Percentiles rank a stretch among this genome's conserved stretches.
Evolutionary conservation across 2,329 filamentous ascomycete species (phyloP).

Genomic region (Xylariaceae sp.): DNA sequence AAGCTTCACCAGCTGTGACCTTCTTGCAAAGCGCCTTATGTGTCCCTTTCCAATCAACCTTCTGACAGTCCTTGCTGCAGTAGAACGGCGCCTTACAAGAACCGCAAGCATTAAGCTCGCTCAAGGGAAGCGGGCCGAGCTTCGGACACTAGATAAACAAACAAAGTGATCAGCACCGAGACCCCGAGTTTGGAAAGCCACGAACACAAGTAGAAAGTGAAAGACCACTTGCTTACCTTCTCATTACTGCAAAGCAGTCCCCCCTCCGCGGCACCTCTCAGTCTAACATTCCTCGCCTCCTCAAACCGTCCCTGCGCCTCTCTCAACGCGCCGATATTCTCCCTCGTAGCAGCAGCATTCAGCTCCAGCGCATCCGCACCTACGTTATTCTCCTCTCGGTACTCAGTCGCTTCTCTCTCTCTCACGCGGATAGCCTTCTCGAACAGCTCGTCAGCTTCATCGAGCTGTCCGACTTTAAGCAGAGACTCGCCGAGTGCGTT

Average conservation of each 20-base stretch:
- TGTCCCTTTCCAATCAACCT: conserved; percentile 15
- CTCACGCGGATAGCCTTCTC: conserved; percentile 11
- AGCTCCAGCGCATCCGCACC: neutral
- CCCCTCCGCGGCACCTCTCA: conserved; percentile 9
- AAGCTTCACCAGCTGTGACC: neutral
- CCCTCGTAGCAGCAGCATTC: conserved; percentile 18
- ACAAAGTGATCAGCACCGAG: neutral
- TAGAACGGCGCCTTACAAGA: conserved; percentile 20
- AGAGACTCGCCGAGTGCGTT: conserved; percentile 20
- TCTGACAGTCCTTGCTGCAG: conserved; percentile 19
- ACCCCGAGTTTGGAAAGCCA: neutral
- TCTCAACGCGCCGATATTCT: conserved; percentile 17
- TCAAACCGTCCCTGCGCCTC: conserved; percentile 20
- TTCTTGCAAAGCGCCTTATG: conserved; percentile 19
- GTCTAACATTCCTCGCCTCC: conserved; percentile 15
- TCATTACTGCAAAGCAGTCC: conserved; percentile 20
- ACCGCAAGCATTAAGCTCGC: conserved; percentile 4
- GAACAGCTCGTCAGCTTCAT: conserved; percentile 16
- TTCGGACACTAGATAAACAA: conserved; percentile 9
- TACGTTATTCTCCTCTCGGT: too few relatives aligned
- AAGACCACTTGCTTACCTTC: conserved; percentile 6
- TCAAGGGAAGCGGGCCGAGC: conserved; percentile 3
- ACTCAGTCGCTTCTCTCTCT: neutral
- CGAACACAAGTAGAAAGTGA: neutral
- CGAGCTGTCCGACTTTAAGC: conserved; percentile 21